Base-by-base conservation (phyloP, 768 basidiomycete genomes). In the Rhizopogon vinicolor region DNA sequence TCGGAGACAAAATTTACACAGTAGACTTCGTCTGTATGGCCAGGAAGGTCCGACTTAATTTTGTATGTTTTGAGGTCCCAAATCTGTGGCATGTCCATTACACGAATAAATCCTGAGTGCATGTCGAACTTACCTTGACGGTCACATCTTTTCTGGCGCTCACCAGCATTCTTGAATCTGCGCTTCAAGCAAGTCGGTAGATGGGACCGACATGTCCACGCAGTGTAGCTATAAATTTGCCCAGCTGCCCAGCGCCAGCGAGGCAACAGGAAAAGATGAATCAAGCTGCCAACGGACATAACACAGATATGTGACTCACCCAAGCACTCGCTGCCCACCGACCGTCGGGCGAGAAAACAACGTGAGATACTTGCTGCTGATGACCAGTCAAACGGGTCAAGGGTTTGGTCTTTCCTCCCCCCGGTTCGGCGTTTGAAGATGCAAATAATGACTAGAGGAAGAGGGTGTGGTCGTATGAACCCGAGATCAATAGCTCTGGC, bases 1-100 rank as follows among this genome's bases (percentile, higher is more conserved):
- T 99, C 96, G 1, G 94, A 94, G 1, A 99, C 95, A 67, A 97
- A 99, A 72, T 98, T 96, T 13, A 99, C 96, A 65, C 96, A 98
- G 73, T 98, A 98, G 37, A 99, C 95, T 69, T 99, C 96, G 62
- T 99, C 96, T 1, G 89, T 91, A 68, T 99, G 96, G n/a, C 96
- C 96, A 0, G 94, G 93, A 16, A 99, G 83, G 69, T 99, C 96
- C 7, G 82, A 85, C 66, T 92, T 90, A 58, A 99, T 84, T 73
- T 99, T 98, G 71, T 91, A 93, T 6, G 93, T 98, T 69, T 92
- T 94, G 53, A 98, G 77, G 69, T 97, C 92, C 96, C 96, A 98
- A 22, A 98, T 86, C 93, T 93, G 68, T 42, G 7, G 28, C 14
- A 58, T 6, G 9, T 51, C 22, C 16, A 44, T n/a, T 44, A n/a